A percentile compares a stretch with the other conserved stretches of the same genome.
Conservation (phyloP, 306 rosid species). For the Pyrus communis region DNA sequence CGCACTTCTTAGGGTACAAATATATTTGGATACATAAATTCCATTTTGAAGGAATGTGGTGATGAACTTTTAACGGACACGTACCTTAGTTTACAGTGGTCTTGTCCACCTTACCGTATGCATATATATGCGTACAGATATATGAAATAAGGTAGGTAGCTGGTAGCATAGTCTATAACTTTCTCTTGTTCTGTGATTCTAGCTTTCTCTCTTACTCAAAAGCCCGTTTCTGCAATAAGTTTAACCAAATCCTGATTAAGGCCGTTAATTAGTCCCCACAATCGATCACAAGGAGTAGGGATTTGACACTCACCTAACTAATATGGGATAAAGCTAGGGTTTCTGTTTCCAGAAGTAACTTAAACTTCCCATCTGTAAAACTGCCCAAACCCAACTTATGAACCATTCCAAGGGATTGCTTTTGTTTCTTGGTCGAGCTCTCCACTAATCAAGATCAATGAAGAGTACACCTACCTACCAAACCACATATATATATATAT, state of each 20-base stretch:
- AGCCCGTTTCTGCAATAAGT: neutral
- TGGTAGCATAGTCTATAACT: neutral
- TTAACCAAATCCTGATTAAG: neutral
- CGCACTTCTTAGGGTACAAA: neutral
- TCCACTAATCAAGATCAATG: conserved; percentile 11
- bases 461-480: conserved; percentile 41
- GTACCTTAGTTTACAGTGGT: neutral
- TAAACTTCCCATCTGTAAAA: conserved; percentile 44
- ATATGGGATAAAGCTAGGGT: conserved; percentile 3
- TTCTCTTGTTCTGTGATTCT: neutral
- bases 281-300: neutral
- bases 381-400: conserved; percentile 43
- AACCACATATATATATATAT: neutral
- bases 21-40: neutral
- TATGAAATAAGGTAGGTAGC: neutral
- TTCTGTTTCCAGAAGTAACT: conserved; percentile 41
- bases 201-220: neutral
- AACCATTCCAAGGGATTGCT: conserved; percentile 28
- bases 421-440: conserved; percentile 15
- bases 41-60: neutral
- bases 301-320: conserved; percentile 8
- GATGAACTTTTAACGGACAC: neutral
- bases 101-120: neutral
- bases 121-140: neutral
- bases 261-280: neutral